Conservation (phyloP, 148 eudicot genomes). For the Silene uniflora region DNA sequence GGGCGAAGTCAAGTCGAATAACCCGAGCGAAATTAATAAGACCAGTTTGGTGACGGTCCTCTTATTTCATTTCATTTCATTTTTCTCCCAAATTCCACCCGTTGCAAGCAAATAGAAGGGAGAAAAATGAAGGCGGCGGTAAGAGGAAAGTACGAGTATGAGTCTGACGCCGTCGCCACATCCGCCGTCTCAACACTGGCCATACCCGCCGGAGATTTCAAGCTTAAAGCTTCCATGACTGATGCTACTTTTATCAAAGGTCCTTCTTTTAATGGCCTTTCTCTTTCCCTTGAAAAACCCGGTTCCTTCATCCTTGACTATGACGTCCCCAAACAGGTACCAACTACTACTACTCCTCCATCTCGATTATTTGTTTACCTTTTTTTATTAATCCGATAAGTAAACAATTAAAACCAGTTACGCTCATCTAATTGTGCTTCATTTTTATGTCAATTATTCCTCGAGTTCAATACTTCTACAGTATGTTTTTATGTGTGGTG, state of each 20-base stretch:
- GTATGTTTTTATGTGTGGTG: too few species aligned
- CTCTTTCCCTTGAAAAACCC: slow-evolving; percentile 69
- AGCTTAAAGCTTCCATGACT: slow-evolving; percentile 68
- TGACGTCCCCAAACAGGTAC: slow-evolving; percentile 78
- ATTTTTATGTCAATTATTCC: too few species aligned
- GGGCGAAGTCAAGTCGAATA: background rate
- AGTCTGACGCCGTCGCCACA: slow-evolving; percentile 38
- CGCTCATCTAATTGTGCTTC: too few species aligned
- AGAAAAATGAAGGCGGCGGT: slow-evolving; percentile 61
- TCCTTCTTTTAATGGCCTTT: slow-evolving; percentile 65
- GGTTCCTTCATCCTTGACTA: slow-evolving; percentile 69
- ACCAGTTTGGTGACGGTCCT: too few species aligned
- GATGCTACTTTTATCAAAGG: slow-evolving; percentile 74
- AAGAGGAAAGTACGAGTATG: slow-evolving; percentile 50
- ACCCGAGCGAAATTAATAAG: background rate
- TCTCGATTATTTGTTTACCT: background rate
- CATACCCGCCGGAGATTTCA: slow-evolving; percentile 70
- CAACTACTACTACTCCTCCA: too few species aligned
- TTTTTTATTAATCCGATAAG: too few species aligned
- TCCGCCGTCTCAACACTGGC: slow-evolving; percentile 48
- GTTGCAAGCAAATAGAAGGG: background rate
- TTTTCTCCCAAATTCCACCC: background rate
- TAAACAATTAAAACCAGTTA: too few species aligned
- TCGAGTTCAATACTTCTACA: too few species aligned
- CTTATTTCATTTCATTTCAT: too few species aligned